A percentile compares a stretch with the other conserved stretches of the same genome.
Evolutionary conservation across 2,329 filamentous ascomycete species (phyloP).

Genomic region (Pleomassaria siparia): DNA sequence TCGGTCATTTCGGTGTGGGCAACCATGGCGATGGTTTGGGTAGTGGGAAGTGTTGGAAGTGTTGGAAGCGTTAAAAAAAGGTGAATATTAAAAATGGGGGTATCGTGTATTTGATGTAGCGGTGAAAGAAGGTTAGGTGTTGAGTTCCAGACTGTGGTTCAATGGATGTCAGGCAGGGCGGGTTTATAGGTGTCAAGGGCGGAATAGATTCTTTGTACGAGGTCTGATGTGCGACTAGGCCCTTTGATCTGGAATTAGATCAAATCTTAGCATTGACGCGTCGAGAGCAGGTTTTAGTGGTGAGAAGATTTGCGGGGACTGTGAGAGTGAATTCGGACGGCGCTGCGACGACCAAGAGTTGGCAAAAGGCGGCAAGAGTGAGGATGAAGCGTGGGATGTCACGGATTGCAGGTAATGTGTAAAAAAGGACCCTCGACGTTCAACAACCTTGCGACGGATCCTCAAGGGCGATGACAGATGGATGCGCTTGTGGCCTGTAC

Average conservation of each 20-base stretch:
- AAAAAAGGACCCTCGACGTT: not conserved
- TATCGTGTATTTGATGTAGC: not conserved
- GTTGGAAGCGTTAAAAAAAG: no score
- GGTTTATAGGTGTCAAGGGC: slow-evolving; percentile 19
- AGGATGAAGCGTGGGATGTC: slow-evolving; percentile 31
- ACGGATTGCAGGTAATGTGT: slow-evolving; percentile 25
- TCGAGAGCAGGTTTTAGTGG: slow-evolving; percentile 11
- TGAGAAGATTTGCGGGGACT: slow-evolving; percentile 16
- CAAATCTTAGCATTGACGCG: slow-evolving; percentile 30
- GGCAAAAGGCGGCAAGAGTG: slow-evolving; percentile 20
- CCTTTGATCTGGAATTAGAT: slow-evolving; percentile 9
- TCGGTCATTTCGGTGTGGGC: slow-evolving; percentile 23
- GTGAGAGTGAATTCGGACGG: slow-evolving; percentile 29
- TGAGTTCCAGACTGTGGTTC: slow-evolving; percentile 36
- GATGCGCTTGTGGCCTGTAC: no score
- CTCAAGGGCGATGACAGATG: not conserved
- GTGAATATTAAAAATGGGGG: slow-evolving; percentile 1
- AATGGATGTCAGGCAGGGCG: slow-evolving; percentile 13
- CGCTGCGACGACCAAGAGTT: slow-evolving; percentile 36
- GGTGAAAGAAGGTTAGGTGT: slow-evolving; percentile 6
- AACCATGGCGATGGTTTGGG: slow-evolving; percentile 26
- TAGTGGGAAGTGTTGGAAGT: slow-evolving; percentile 3
- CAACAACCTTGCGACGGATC: not conserved
- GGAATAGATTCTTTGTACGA: not conserved
- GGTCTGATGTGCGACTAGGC: slow-evolving; percentile 17